Conservation (phyloP, 371 early-diverging fungal species). For the Mucor irregularis region DNA sequence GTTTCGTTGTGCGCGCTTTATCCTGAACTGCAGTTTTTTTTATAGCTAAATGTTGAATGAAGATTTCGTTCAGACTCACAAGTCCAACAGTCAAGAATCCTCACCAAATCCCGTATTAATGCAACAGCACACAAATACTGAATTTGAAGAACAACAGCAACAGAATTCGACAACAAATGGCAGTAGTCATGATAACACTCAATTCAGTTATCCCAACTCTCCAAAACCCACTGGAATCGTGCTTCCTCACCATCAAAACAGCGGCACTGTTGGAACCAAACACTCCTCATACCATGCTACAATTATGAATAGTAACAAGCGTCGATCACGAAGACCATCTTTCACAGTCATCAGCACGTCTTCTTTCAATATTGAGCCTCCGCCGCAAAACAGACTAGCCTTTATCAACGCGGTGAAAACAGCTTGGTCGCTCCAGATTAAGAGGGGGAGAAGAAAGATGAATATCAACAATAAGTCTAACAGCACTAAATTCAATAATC, state of each 20-base stretch:
- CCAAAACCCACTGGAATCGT: slow-evolving; percentile 10
- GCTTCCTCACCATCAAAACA: background rate
- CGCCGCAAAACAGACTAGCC: slow-evolving; percentile 18
- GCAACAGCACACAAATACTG: slow-evolving; percentile 4
- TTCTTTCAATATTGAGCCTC: background rate
- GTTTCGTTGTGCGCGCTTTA: no score
- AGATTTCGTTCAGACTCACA: slow-evolving; percentile 18
- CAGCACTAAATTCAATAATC: background rate
- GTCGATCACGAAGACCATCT: background rate
- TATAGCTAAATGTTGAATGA: slow-evolving; percentile 10
- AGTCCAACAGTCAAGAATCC: slow-evolving; percentile 15
- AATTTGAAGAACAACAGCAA: background rate
- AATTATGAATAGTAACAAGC: background rate
- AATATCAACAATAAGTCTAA: background rate
- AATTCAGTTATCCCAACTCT: slow-evolving; percentile 8
- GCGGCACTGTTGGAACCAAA: background rate
- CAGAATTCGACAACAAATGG: background rate
- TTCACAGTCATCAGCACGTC: no score
- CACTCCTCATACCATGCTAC: slow-evolving; percentile 10
- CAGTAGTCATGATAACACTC: background rate
- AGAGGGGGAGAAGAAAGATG: slow-evolving; percentile 4
- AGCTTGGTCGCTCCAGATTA: slow-evolving; percentile 18
- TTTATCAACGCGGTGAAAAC: slow-evolving; percentile 20
- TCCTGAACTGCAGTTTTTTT: no score
- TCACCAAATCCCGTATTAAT: slow-evolving; percentile 8